These are phyloP conservation scores for Agrocybe chaxingu DNA, from an alignment of 768 basidiomycete species.

Conservation along the genomic window DNA sequence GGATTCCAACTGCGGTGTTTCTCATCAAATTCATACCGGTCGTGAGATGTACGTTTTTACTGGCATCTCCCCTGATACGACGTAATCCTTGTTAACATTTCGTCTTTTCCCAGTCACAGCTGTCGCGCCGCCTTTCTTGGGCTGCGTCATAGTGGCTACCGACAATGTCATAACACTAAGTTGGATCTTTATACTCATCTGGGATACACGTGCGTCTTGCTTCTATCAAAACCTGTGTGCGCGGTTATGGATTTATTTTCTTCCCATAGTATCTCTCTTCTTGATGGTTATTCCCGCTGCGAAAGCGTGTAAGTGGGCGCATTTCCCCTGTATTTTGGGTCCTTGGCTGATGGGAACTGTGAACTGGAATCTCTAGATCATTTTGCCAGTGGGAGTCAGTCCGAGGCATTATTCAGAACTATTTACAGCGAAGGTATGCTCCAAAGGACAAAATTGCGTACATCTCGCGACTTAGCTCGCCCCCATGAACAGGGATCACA, in stretches of 20 bases:
- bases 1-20: too few relatives aligned
- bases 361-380: neutral
- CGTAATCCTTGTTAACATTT: neutral
- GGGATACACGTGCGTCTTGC: neutral
- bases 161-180: neutral
- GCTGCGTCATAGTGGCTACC: neutral
- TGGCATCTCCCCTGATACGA: neutral
- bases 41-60: neutral
- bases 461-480: too few relatives aligned
- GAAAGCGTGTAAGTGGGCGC: neutral
- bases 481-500: too few relatives aligned
- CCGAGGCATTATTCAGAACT: too few relatives aligned
- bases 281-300: neutral
- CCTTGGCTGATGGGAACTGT: neutral
- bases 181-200: neutral
- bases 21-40: neutral
- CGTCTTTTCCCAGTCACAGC: neutral
- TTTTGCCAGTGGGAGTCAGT: neutral
- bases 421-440: too few relatives aligned
- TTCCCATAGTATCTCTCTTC: neutral
- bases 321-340: neutral
- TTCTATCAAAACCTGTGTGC: neutral
- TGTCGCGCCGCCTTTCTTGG: neutral
- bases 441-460: too few relatives aligned
- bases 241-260: neutral